Base-by-base conservation (phyloP, 371 early-diverging fungal genomes). In the Umbelopsis sp. region DNA sequence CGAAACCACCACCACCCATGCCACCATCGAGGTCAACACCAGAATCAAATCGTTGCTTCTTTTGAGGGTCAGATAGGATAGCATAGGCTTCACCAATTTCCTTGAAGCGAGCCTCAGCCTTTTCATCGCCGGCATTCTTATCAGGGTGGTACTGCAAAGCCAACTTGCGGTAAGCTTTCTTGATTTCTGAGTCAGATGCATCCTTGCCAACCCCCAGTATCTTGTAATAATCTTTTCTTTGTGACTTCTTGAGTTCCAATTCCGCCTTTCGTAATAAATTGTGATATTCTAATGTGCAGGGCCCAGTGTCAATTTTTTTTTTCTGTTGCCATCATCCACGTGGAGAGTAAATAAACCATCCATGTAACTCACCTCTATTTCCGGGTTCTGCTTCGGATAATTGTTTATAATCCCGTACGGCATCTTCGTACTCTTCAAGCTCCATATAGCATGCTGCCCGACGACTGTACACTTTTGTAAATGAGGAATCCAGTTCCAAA, bases 151-250 rank as follows among this genome's bases (percentile, higher is more conserved):
- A 88, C 78, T 89, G 79, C 52, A 94, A 76, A 7, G 94, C 94
- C 44, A 91, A 79, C 67, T 93, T 95, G 72, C 95, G 88, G 79
- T 92, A 99, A 24, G 97, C 96, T 75, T 93, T 94, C 75, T 95
- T 96, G 80, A 99, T 96, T 66, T 97, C 96, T 4, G 88, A 75
- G 41, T 89, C 90, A 2, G 88, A 71, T 2, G 97, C 97, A 44
- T 89, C 84, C 66, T 91, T 87, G n/a, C 85, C 48, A 8, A 99
- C 86, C 4, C 93, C 97, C 35, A 99, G 85, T 14, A 97, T 86
- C 83, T 97, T 94, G 89, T 97, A 98, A 73, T 96, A 97, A 70
- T 98, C 95, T 69, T 91, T 93, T 50, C 91, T 89, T 76, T 88
- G 83, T 45, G 96, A 92, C 77, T 90, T 89, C 73, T 87, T 86